Base-by-base conservation (phyloP, 169 alveolate genomes). In the Eimeria praecox region DNA sequence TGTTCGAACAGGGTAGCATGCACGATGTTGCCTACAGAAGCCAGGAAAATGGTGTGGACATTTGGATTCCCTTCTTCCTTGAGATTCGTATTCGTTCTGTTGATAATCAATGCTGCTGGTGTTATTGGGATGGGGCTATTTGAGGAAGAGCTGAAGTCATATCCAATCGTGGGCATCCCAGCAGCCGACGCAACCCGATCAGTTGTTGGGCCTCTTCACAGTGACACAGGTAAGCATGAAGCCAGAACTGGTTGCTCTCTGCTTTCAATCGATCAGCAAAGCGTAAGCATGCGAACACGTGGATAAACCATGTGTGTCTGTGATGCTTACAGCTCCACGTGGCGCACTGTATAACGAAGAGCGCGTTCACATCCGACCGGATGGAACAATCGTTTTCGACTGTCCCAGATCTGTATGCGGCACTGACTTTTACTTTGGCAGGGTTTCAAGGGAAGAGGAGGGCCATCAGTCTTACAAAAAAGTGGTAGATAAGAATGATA, bases 331-430 rank as follows among this genome's bases (percentile, higher is more conserved):
- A 86, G 93, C 40, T 38, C 46, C 59, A 22, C 49, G 40, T 35
- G 93, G 82, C 27, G 69, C 80, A 16, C 33, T 38, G 54, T 27
- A 59, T 33, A 35, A 24, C 49, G 93, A 52, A 54, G 78, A 86
- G 33, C 80, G 93, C n/a, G 93, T 86, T 22, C 80, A 62, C 93
- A 2, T 86, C 64, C 35, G 62, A 18, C n/a, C 77, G 38, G 93
- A 86, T 62, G 77, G 93, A 33, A 35, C 93, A 56, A 0, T 86
- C n/a, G 59, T 30, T 38, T 86, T 86, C 56, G 82, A 54, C 54
- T 86, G 93, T 86, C 93, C 93, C n/a, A 22, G 33, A 35, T 86
- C 93, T 33, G 93, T 86, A 38, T 86, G 93, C 80, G 80, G 80
- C 18, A 38, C 64, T 38, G 59, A 83, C 35, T 83, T 83, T 56